phyloP scores from a whole-genome alignment of 768 basidiomycete genomes.

The Mrakia gelida region DNA sequence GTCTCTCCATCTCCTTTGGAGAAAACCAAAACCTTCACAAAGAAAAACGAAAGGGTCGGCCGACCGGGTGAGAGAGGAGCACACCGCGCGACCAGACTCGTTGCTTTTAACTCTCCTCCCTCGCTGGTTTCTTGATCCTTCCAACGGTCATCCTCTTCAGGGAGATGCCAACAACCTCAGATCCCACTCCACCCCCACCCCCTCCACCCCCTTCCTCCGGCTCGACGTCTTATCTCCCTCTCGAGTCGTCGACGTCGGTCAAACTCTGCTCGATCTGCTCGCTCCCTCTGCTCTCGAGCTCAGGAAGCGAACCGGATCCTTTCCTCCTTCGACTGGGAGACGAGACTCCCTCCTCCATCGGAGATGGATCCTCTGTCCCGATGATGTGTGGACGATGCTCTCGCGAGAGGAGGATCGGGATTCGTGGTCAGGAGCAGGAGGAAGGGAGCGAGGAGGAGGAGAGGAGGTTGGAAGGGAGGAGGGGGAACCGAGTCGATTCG shows the following conservation, averaged over 20 bases:
- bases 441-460: neutral
- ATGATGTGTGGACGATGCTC: conserved; percentile 9
- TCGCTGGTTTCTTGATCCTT: neutral
- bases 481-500: neutral
- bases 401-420: conserved; percentile 3
- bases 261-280: conserved; percentile 11
- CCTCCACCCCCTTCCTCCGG: neutral
- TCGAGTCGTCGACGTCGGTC: neutral
- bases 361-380: neutral
- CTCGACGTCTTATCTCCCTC: neutral
- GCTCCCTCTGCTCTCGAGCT: neutral
- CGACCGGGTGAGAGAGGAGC: neutral
- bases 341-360: neutral
- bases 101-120: neutral
- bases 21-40: neutral
- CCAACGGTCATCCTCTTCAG: neutral
- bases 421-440: neutral
- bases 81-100: neutral
- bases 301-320: neutral
- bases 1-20: neutral
- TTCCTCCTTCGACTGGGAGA: conserved; percentile 4
- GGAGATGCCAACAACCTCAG: conserved; percentile 13
- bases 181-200: neutral
- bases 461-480: neutral
- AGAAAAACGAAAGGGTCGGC: neutral